phyloP scores from a whole-genome alignment of 208 protist genomes.

The Crithidia mellificae region DNA sequence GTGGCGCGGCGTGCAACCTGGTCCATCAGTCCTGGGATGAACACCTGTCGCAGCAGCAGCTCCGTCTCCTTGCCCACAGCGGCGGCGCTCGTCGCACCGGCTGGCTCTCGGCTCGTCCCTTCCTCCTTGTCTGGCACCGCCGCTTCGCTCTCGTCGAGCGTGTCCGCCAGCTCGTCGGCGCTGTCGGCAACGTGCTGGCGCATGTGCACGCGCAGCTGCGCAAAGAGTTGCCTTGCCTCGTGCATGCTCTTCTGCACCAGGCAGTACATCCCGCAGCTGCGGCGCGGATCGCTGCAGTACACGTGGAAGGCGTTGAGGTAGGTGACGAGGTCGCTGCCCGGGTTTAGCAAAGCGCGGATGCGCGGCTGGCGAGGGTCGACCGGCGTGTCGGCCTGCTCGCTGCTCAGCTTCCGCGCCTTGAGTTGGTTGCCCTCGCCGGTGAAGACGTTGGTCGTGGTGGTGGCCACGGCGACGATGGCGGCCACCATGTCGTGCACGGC shows the following conservation, averaged over 20 bases:
- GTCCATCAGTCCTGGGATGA: conserved; percentile 88
- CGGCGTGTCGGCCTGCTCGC: conserved; percentile 31
- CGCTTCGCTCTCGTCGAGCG: conserved; percentile 65
- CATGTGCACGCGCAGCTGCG: conserved; percentile 59
- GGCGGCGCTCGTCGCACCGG: too few species aligned
- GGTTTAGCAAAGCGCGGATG: conserved; percentile 67
- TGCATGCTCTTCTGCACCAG: conserved; percentile 87
- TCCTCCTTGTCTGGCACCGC: conserved; percentile 17
- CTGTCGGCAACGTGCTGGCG: conserved; percentile 12
- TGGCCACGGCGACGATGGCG: conserved; percentile 63
- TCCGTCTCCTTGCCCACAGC: conserved; percentile 59
- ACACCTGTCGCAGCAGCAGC: conserved; percentile 74
- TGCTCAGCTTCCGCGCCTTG: conserved; percentile 60
- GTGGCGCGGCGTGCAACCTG: conserved; percentile 87
- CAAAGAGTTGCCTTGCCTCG: conserved; percentile 67
- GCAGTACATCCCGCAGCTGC: conserved; percentile 64
- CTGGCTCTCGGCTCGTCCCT: conserved; percentile 3
- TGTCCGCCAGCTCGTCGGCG: conserved; percentile 59
- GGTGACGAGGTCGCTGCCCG: conserved; percentile 87
- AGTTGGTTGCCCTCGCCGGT: conserved; percentile 79
- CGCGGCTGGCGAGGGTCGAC: conserved; percentile 42
- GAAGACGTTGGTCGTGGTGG: conserved; percentile 86
- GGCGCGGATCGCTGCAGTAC: conserved; percentile 43
- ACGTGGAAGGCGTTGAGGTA: conserved; percentile 74
- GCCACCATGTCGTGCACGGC: conserved; percentile 43